These are phyloP conservation scores for Beauveria medogensis DNA, from an alignment of 2,329 filamentous ascomycete genomes.

Conservation along the genomic window DNA sequence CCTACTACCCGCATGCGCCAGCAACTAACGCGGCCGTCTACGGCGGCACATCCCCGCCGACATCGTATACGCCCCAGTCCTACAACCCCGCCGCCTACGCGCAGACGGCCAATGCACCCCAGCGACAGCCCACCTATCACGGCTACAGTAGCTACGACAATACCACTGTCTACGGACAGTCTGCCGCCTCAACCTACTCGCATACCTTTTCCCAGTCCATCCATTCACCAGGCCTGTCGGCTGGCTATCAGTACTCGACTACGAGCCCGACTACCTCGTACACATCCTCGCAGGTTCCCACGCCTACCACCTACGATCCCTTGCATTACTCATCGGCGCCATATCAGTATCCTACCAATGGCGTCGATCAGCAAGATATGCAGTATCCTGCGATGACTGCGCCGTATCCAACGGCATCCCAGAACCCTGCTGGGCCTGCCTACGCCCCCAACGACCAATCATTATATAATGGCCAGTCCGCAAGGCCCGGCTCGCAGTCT, in stretches of 20 bases:
- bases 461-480: conserved; percentile 35
- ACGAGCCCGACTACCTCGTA: conserved; percentile 28
- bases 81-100: conserved; percentile 56
- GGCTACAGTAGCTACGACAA: conserved; percentile 39
- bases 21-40: conserved; percentile 27
- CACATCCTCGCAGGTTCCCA: conserved; percentile 19
- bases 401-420: conserved; percentile 44
- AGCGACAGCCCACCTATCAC: conserved; percentile 43
- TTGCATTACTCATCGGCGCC: conserved; percentile 22
- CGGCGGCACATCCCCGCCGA: conserved; percentile 27
- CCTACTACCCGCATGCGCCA: conserved; percentile 38
- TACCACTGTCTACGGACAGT: conserved; percentile 33
- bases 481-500: conserved; percentile 42
- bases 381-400: conserved; percentile 29
- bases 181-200: conserved; percentile 28
- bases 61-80: conserved; percentile 42
- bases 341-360: conserved; percentile 33
- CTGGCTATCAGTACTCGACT: conserved; percentile 34
- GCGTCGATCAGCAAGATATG: conserved; percentile 28
- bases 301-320: conserved; percentile 28
- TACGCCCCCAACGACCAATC: conserved; percentile 40
- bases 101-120: conserved; percentile 32
- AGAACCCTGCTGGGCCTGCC: conserved; percentile 45
- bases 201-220: conserved; percentile 19
- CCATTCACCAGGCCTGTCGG: conserved; percentile 23